Evolutionary conservation across 495 filamentous ascomycete species (phyloP).

Genomic region (Staphylotrichum tortipilum): DNA sequence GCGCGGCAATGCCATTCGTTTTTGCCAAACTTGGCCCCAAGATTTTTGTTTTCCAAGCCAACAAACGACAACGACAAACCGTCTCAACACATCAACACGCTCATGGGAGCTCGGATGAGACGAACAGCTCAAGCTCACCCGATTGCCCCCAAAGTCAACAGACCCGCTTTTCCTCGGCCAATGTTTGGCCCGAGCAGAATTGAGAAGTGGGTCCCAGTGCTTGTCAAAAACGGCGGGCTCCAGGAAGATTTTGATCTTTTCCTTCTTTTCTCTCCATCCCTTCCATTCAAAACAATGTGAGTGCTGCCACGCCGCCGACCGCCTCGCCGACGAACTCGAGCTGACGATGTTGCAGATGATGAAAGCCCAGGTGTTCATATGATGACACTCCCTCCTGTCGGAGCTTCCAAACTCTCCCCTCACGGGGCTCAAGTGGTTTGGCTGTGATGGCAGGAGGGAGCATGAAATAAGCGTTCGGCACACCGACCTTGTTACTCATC

Average conservation of each 20-base stretch:
- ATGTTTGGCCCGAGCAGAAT: constrained; percentile 16
- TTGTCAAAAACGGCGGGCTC: constrained; percentile 15
- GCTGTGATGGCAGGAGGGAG: constrained; percentile 55
- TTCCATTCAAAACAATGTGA: constrained; percentile 93
- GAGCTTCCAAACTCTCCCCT: constrained; percentile 69
- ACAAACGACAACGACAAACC: no score
- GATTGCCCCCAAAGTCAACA: neutral
- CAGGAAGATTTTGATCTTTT: constrained; percentile 13
- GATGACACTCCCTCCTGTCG: constrained; percentile 63
- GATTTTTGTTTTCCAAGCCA: no score
- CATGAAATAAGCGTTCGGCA: constrained; percentile 99
- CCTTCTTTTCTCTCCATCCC: constrained; percentile 62
- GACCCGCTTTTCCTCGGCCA: constrained; percentile 8
- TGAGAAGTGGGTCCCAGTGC: constrained; percentile 10
- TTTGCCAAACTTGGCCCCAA: neutral
- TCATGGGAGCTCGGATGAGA: neutral
- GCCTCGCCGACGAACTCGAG: constrained; percentile 2
- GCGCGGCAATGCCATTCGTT: constrained; percentile 18
- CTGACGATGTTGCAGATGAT: constrained; percentile 73
- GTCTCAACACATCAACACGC: neutral
- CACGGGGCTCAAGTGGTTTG: constrained; percentile 83
- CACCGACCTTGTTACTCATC: constrained; percentile 91
- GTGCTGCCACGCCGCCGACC: constrained; percentile 27
- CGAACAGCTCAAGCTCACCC: neutral
- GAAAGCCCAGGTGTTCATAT: constrained; percentile 94